Evolutionary conservation across 192 early-diverging fungal species (phyloP), one percentile per base, ranked within the genome.

Genomic region (Anaeromyces robustus): DNA sequence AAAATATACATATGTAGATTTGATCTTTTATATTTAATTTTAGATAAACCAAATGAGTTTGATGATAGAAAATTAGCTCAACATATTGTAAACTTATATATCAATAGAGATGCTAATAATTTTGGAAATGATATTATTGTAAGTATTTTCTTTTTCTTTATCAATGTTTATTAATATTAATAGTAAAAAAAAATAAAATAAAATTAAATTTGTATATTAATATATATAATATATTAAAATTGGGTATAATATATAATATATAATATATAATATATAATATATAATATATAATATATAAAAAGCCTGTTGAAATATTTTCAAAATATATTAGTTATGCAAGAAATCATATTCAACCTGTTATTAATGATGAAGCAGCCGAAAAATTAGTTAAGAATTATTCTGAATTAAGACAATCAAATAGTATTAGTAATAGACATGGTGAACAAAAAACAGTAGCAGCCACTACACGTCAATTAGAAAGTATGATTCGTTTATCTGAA

Each of bases 401-500:
- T 19, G 90, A 92, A 26, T 86, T 98, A 81, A 89, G 98, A 4
- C 88, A 92, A 82, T 87, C 78, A 29, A 32, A 59, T 52, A 30
- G 81, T 77, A 82, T 31, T 30, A 59, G 30, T 39, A 77, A 84
- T 78, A 30, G 29, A 18, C 80, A 81, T 32, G 83, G 85, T 12
- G 79, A 79, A 30, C 79, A 85, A 43, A 85, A 87, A 41, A 86
- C 85, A 12, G 83, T 90, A 0, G 95, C 96, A 0, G 96, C 96
- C 4, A 99, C 97, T 0, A 96, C 96, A 5, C 89, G 96, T 77
- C 96, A 98, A 85, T 89, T 98, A 14, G 97, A 97, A 88, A 96
- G 94, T 11, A 97, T 99, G 96, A 96, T 98, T 85, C 93, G 97
- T 78, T 88, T 99, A 84, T 83, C 95, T 19, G 96, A 99, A 82